A percentile compares a stretch with the other conserved stretches of the same genome.
These are phyloP conservation scores for Emericellopsis cladophorae DNA, from an alignment of 2,329 filamentous ascomycete species.

Conservation along the genomic window DNA sequence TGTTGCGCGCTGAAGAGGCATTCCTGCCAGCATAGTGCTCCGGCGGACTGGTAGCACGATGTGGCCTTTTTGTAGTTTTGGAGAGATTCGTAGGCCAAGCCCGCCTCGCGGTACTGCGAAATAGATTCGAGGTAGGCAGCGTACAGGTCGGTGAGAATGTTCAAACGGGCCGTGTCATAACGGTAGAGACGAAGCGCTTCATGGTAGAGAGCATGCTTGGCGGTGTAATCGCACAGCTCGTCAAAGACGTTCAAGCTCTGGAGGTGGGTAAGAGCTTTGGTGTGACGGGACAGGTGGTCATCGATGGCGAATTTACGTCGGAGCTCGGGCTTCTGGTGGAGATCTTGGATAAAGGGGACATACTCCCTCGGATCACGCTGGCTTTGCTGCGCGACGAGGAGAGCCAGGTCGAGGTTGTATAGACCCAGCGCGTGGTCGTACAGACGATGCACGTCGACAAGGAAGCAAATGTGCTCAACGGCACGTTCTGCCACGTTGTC, in stretches of 20 bases:
- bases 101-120: slow-evolving; percentile 75
- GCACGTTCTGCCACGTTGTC: slow-evolving; percentile 70
- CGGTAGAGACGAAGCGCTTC: slow-evolving; percentile 70
- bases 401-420: slow-evolving; percentile 80
- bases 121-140: slow-evolving; percentile 63
- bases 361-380: slow-evolving; percentile 95
- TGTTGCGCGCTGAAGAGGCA: slow-evolving; percentile 69
- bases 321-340: slow-evolving; percentile 61
- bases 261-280: slow-evolving; percentile 69
- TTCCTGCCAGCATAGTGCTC: slow-evolving; percentile 73
- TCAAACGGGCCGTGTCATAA: slow-evolving; percentile 58
- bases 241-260: slow-evolving; percentile 62
- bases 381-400: slow-evolving; percentile 88
- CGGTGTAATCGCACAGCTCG: slow-evolving; percentile 65
- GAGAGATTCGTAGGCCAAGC: slow-evolving; percentile 82
- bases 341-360: slow-evolving; percentile 79
- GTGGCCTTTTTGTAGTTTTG: slow-evolving; percentile 62
- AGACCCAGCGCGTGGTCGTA: slow-evolving; percentile 85
- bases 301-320: slow-evolving; percentile 78
- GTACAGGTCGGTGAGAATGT: slow-evolving; percentile 62
- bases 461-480: slow-evolving; percentile 93
- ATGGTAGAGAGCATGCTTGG: slow-evolving; percentile 69
- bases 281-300: slow-evolving; percentile 64
- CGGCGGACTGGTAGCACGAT: slow-evolving; percentile 70
- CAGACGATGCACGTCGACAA: slow-evolving; percentile 82